phyloP scores from a whole-genome alignment of 192 early-diverging fungal species.

The Backusella tarrabulga region DNA sequence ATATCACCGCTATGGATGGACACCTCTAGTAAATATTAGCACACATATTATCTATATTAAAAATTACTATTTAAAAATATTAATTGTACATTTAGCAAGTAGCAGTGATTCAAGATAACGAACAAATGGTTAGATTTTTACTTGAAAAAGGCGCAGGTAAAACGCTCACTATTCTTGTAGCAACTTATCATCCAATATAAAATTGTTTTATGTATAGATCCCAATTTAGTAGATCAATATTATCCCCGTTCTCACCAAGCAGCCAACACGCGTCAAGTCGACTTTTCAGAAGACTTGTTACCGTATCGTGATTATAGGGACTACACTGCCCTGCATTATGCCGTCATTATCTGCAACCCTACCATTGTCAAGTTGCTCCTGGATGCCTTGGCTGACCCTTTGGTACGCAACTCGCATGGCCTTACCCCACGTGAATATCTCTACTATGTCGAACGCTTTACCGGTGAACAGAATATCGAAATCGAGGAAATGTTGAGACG shows the following conservation, averaged over 20 bases:
- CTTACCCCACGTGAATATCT: slow-evolving; percentile 36
- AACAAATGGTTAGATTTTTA: slow-evolving; percentile 24
- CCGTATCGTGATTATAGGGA: slow-evolving; percentile 36
- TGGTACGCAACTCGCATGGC: slow-evolving; percentile 24
- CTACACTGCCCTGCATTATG: slow-evolving; percentile 35
- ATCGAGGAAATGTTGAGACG: slow-evolving; percentile 27
- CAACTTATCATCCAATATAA: no score
- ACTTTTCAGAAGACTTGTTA: slow-evolving; percentile 28
- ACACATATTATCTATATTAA: no score
- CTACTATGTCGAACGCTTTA: slow-evolving; percentile 36
- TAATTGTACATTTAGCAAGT: slow-evolving; percentile 16
- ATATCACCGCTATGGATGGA: slow-evolving; percentile 35
- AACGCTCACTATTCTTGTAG: no score
- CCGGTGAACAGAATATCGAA: slow-evolving; percentile 27
- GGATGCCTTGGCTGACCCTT: slow-evolving; percentile 28
- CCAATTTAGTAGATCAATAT: slow-evolving; percentile 33
- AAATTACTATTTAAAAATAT: no score
- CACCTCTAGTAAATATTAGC: slow-evolving; percentile 26
- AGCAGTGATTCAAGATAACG: slow-evolving; percentile 39
- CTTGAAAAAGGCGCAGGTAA: slow-evolving; percentile 35
- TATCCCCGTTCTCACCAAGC: slow-evolving; percentile 32
- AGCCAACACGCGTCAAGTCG: slow-evolving; percentile 22
- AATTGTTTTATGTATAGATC: slow-evolving; percentile 12
- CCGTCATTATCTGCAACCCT: slow-evolving; percentile 34
- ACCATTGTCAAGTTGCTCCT: slow-evolving; percentile 19